A percentile compares a stretch with the other conserved stretches of the same genome.
phyloP scores from a whole-genome alignment of 805 yeast genomes.

The Candida golubevii region DNA sequence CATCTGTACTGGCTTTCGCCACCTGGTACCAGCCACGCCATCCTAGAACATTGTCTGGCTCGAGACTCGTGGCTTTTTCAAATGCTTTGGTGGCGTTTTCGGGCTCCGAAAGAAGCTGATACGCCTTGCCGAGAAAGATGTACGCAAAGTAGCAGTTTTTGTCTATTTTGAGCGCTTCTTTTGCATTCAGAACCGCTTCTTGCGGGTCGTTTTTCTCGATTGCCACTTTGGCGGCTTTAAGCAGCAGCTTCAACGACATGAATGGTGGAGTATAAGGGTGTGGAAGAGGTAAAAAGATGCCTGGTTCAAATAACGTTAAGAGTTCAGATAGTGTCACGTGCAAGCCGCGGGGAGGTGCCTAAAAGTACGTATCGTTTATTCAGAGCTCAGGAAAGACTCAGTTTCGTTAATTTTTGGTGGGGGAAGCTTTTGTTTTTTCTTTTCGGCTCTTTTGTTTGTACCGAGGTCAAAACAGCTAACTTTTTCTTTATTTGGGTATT shows the following conservation, averaged over 20 bases:
- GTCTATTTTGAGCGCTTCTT: slow-evolving; percentile 55
- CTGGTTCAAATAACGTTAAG: too few relatives aligned
- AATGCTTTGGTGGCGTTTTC: slow-evolving; percentile 43
- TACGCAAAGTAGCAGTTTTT: slow-evolving; percentile 58
- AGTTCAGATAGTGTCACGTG: too few relatives aligned
- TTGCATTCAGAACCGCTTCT: slow-evolving; percentile 52
- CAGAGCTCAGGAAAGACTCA: too few relatives aligned
- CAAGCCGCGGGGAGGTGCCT: too few relatives aligned
- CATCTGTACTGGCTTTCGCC: slow-evolving; percentile 34
- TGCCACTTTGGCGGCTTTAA: slow-evolving; percentile 43
- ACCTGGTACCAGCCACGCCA: slow-evolving; percentile 77
- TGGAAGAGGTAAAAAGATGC: not conserved
- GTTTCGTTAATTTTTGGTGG: too few relatives aligned
- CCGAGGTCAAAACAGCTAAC: too few relatives aligned
- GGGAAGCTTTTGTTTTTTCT: too few relatives aligned
- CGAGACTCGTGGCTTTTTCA: slow-evolving; percentile 44
- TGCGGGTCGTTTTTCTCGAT: slow-evolving; percentile 57
- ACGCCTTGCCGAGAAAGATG: slow-evolving; percentile 69
- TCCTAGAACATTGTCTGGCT: slow-evolving; percentile 53
- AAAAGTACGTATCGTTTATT: too few relatives aligned
- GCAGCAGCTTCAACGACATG: slow-evolving; percentile 24
- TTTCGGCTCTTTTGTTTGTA: too few relatives aligned
- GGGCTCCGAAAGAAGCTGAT: slow-evolving; percentile 40
- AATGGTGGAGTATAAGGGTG: not conserved
- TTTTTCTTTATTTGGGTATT: too few relatives aligned